A percentile compares a stretch with the other conserved stretches of the same genome.
Conservation (phyloP, 805 yeast species). For the Nakazawaea holstii region DNA sequence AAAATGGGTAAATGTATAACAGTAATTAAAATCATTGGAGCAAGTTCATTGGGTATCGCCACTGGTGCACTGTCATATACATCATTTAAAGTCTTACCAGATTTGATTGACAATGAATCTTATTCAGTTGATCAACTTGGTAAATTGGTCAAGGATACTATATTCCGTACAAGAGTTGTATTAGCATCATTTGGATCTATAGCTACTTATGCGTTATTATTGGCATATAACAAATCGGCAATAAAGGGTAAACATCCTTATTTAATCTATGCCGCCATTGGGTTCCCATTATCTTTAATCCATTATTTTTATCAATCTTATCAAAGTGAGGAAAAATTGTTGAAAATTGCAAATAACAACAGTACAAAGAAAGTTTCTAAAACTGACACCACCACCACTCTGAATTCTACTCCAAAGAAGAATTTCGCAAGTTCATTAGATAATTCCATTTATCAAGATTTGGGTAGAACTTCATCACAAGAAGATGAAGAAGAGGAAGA, state of each 20-base stretch:
- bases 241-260: slow-evolving; percentile 63
- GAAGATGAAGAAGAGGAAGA: slow-evolving; percentile 24
- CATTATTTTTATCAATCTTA: slow-evolving; percentile 21
- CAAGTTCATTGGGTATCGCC: slow-evolving; percentile 62
- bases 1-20: slow-evolving; percentile 55
- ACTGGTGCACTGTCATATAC: slow-evolving; percentile 43
- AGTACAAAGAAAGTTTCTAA: slow-evolving; percentile 2
- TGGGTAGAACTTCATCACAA: slow-evolving; percentile 25
- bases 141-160: slow-evolving; percentile 13
- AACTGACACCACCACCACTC: slow-evolving; percentile 21
- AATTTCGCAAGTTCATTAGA: slow-evolving; percentile 33
- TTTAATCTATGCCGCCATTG: slow-evolving; percentile 56
- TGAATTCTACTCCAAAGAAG: no score
- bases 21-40: slow-evolving; percentile 57
- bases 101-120: slow-evolving; percentile 20
- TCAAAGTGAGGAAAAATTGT: slow-evolving; percentile 21
- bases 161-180: slow-evolving; percentile 19
- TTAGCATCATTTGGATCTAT: slow-evolving; percentile 36
- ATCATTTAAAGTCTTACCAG: slow-evolving; percentile 18
- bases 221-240: slow-evolving; percentile 56
- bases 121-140: slow-evolving; percentile 14
- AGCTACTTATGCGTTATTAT: slow-evolving; percentile 44
- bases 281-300: slow-evolving; percentile 39
- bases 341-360: slow-evolving; percentile 11
- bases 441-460: slow-evolving; percentile 38